phyloP scores from a whole-genome alignment of 2,329 filamentous ascomycete genomes.

The Aspergillus quadrilineatus region DNA sequence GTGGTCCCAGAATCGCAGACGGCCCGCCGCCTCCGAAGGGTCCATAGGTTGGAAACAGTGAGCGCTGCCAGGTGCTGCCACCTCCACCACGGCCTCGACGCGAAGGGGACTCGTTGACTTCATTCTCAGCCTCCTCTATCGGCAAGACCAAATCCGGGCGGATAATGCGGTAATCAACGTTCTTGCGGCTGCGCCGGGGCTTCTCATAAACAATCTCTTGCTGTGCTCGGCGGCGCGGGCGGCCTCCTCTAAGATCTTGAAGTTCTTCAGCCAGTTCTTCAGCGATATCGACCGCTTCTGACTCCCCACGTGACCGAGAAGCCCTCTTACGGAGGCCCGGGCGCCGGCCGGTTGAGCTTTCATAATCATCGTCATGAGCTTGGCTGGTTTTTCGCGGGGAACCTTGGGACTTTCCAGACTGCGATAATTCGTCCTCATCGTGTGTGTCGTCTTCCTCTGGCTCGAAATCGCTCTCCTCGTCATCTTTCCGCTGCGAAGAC shows the following conservation, averaged over 20 bases:
- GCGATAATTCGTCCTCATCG: conserved; percentile 55
- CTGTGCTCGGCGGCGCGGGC: conserved; percentile 40
- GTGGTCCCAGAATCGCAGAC: conserved; percentile 69
- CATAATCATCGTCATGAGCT: conserved; percentile 47
- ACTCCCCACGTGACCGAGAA: conserved; percentile 45
- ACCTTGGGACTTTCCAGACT: conserved; percentile 49
- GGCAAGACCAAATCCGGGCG: conserved; percentile 69
- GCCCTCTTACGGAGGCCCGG: conserved; percentile 53
- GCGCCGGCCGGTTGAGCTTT: conserved; percentile 50
- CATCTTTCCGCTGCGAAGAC: conserved; percentile 51
- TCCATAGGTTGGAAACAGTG: conserved; percentile 83
- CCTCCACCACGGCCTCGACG: conserved; percentile 65
- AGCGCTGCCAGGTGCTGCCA: conserved; percentile 67
- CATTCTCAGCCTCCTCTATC: conserved; percentile 72
- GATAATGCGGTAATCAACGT: conserved; percentile 83
- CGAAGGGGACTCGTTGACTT: conserved; percentile 65
- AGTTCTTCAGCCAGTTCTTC: conserved; percentile 61
- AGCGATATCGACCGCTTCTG: conserved; percentile 51
- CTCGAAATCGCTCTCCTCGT: conserved; percentile 62
- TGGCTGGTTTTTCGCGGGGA: conserved; percentile 43
- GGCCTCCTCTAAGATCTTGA: conserved; percentile 51
- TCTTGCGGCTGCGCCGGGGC: conserved; percentile 59
- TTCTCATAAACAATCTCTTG: conserved; percentile 42
- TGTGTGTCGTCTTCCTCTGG: conserved; percentile 55
- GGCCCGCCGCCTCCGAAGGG: conserved; percentile 83